These are phyloP conservation scores for Glutinoglossum americanum DNA, from an alignment of 495 filamentous ascomycete species.

Conservation along the genomic window DNA sequence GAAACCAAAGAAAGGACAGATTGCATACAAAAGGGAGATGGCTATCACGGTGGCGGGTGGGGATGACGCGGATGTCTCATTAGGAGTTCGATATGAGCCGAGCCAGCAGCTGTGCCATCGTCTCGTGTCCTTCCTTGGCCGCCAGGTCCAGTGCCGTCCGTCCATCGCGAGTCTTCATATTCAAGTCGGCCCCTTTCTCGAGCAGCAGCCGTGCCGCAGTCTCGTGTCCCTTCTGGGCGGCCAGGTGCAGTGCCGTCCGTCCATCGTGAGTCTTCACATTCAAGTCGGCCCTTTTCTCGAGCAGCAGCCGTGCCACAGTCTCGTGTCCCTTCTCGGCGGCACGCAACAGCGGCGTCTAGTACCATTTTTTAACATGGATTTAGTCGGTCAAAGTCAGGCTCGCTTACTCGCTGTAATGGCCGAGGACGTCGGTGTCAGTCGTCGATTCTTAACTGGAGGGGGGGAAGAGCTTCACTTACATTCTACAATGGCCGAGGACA, in stretches of 20 bases:
- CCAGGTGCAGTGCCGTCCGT: too few species aligned
- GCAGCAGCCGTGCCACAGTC: too few species aligned
- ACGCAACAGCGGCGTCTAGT: not conserved
- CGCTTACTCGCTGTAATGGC: too few species aligned
- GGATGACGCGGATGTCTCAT: not conserved
- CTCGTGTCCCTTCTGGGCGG: not conserved
- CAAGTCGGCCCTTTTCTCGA: too few species aligned
- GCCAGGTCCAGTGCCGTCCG: not conserved
- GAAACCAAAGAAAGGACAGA: not conserved
- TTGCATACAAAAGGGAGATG: not conserved
- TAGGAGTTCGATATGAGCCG: not conserved
- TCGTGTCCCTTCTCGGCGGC: not conserved
- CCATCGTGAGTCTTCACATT: not conserved
- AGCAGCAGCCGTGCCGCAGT: not conserved
- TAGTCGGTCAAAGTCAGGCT: not conserved
- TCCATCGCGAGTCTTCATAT: not conserved
- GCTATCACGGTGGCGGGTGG: not conserved
- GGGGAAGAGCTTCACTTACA: not conserved
- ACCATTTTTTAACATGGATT: not conserved
- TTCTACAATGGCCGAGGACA: not conserved
- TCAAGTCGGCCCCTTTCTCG: not conserved
- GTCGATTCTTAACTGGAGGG: not conserved
- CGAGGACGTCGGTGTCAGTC: too few species aligned
- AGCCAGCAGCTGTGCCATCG: not conserved
- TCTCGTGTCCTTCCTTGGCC: not conserved